Evolutionary conservation across 2,329 filamentous ascomycete species (phyloP).

Genomic region (Chaetomium strumarium): DNA sequence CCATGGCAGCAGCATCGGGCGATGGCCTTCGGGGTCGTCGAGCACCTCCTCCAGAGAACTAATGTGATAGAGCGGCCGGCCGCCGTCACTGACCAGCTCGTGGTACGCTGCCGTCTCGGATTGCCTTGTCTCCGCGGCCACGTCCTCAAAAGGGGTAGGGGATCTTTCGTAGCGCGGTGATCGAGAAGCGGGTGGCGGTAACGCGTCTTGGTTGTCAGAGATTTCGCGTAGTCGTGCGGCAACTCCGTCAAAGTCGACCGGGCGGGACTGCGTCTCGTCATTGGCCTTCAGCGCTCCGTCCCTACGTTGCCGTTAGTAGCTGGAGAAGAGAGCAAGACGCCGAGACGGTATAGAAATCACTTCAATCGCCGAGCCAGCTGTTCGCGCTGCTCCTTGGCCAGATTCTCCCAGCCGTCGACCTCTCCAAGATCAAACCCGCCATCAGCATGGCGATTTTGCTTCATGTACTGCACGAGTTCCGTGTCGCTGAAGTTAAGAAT

Average conservation of each 20-base stretch:
- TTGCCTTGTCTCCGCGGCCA: neutral
- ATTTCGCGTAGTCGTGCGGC: conserved; percentile 2
- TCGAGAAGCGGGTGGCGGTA: neutral
- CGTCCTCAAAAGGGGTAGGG: neutral
- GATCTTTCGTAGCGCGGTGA: conserved; percentile 5
- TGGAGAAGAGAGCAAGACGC: neutral
- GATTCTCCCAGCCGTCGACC: neutral
- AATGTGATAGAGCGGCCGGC: conserved; percentile 29
- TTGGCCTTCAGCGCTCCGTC: neutral
- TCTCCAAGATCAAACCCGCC: neutral
- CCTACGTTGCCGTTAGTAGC: too few relatives aligned
- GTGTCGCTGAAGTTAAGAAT: neutral
- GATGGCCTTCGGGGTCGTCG: conserved; percentile 21
- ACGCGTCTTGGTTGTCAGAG: neutral
- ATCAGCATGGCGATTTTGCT: neutral
- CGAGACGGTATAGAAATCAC: neutral
- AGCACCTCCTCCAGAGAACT: conserved; percentile 25
- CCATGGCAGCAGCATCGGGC: conserved; percentile 28
- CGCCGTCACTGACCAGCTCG: conserved; percentile 28
- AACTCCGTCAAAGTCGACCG: conserved; percentile 1
- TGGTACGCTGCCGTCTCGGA: conserved; percentile 21
- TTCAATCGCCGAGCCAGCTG: conserved; percentile 2
- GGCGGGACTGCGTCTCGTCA: neutral
- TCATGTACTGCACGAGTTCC: conserved; percentile 2
- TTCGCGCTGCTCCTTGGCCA: conserved; percentile 1